Evolutionary conservation across 164 flowering plant species (phyloP), one percentile per base, ranked within the genome.

Genomic region (Aristolochia contorta): DNA sequence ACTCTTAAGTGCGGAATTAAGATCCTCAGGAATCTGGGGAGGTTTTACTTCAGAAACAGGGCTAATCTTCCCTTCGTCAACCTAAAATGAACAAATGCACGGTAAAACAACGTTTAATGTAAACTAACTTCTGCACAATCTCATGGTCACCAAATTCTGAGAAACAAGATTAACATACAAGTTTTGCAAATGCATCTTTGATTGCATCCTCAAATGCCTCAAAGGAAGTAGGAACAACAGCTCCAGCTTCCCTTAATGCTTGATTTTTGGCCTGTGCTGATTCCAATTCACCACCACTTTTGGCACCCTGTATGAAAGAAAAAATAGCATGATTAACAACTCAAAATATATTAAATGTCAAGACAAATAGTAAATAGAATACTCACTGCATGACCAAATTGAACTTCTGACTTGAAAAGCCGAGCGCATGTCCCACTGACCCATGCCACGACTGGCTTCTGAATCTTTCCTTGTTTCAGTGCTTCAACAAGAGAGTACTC

Each of bases 401-500:
- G 99, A 47, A 94, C 99, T 85, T 94, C 99, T 53, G 97, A 94
- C 66, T 94, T 91, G 80, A 93, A 93, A 59, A 93, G 95, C 19
- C 82, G 74, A 46, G 99, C 99, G 77, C 99, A 93, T 27, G 99
- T 93, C 69, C 99, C 99, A 64, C 99, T 93, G 70, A 94, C 97
- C 99, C 97, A 94, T 48, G 97, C 97, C 73, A 91, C 97, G 41
- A 94, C 99, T 54, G 96, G 99, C 70, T 94, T 94, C 56, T 74
- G 79, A 55, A 94, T 79, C 72, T 87, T 94, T 24, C 99, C 96
- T 58, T 84, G 89, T 73, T 91, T 91, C 60, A 94, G 72, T 62
- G 99, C 99, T 78, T 94, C 99, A 63, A 94, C 93, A 24, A 94
- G 77, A 65, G 99, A 94, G 75, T 94, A 94, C 70, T 94, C 99